Conservation (phyloP, 257 asterid species). For the Solanum sitiens region DNA sequence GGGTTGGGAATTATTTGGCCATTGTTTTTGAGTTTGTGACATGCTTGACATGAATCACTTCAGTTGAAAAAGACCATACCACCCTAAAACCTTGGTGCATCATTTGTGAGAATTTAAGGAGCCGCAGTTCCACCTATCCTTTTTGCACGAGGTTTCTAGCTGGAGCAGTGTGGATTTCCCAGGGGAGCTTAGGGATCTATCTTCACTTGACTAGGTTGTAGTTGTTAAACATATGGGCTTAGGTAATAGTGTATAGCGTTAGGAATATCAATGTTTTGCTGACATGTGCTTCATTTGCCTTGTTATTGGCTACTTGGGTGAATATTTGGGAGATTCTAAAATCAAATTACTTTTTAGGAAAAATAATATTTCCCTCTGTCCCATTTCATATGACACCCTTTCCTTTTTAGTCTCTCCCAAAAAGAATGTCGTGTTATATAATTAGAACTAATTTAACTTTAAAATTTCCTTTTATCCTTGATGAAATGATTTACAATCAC, state of each 20-base stretch:
- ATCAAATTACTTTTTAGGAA: background rate
- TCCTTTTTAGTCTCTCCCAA: background rate
- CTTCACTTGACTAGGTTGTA: background rate
- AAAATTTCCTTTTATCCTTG: background rate
- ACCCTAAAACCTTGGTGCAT: background rate
- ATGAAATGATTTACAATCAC: background rate
- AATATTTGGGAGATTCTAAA: background rate
- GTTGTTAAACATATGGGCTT: background rate
- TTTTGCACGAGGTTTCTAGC: background rate
- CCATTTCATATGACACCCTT: background rate
- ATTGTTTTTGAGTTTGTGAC: background rate
- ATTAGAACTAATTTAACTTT: background rate
- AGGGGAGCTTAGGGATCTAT: background rate
- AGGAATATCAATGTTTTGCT: background rate
- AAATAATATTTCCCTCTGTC: background rate
- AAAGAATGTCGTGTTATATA: background rate
- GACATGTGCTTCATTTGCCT: background rate
- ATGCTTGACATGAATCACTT: background rate
- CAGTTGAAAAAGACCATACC: background rate
- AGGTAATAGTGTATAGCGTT: background rate
- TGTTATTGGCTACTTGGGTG: background rate
- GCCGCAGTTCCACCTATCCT: background rate
- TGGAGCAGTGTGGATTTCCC: background rate
- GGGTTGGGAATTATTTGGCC: background rate
- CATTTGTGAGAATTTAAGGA: background rate